Evolutionary conservation across 1,284 basidiomycete species (phyloP).

Genomic region (Ceratobasidium sp.): DNA sequence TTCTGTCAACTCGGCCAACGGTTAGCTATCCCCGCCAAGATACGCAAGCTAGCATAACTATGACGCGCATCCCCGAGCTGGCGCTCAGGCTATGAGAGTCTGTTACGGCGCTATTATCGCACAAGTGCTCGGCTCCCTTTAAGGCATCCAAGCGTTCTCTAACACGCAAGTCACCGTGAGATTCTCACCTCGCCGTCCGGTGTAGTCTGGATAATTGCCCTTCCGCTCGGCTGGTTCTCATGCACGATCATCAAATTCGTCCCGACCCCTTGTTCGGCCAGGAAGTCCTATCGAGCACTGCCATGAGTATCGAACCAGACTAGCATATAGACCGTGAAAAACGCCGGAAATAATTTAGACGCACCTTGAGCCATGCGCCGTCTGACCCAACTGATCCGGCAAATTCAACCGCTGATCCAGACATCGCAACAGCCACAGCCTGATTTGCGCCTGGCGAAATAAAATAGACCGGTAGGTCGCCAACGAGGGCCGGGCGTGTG

Average conservation of each 20-base stretch:
- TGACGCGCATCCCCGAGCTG: constrained; percentile 52
- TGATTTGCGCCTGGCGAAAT: constrained; percentile 34
- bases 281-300: constrained; percentile 7
- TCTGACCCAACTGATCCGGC: constrained; percentile 34
- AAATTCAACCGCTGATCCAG: constrained; percentile 26
- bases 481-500: neutral
- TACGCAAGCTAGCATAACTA: constrained; percentile 54
- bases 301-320: neutral
- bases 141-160: neutral
- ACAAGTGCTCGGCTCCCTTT: neutral
- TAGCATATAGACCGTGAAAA: constrained; percentile 4
- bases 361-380: constrained; percentile 33
- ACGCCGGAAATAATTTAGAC: neutral
- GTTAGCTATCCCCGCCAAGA: constrained; percentile 18
- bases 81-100: neutral
- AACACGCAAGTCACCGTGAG: neutral
- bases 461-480: neutral
- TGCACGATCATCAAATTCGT: constrained; percentile 38
- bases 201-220: constrained; percentile 34
- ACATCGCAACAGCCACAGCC: constrained; percentile 24
- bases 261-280: constrained; percentile 28
- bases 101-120: neutral
- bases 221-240: constrained; percentile 24
- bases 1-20: constrained; percentile 7
- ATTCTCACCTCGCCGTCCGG: constrained; percentile 36